Conservation (phyloP, 305 asterid genomes). For the Solanum chacoense region DNA sequence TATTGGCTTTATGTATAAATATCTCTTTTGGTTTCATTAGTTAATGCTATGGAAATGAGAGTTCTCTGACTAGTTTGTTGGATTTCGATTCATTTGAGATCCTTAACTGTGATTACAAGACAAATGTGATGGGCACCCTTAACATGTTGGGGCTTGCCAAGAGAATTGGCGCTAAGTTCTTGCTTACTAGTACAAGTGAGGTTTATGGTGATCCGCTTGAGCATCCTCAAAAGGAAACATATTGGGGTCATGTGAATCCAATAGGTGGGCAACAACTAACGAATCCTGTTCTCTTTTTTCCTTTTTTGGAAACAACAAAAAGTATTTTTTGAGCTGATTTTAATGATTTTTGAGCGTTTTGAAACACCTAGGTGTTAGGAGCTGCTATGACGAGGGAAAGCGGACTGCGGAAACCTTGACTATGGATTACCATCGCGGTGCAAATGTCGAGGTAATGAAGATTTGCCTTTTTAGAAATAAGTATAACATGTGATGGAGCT, state of each 20-base stretch:
- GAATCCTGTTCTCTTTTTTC: not conserved
- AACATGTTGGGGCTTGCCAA: constrained; percentile 97
- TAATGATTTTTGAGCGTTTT: not conserved
- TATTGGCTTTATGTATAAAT: not conserved
- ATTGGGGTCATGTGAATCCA: constrained; percentile 93
- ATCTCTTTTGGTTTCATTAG: not conserved
- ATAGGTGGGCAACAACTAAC: constrained; percentile 34
- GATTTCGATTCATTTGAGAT: constrained; percentile 13
- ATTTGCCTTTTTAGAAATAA: not conserved
- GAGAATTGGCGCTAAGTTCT: constrained; percentile 83
- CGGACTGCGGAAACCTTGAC: constrained; percentile 85
- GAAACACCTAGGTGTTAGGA: constrained; percentile 54
- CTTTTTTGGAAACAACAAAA: not conserved
- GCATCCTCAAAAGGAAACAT: constrained; percentile 91
- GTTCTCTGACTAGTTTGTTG: not conserved
- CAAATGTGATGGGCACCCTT: constrained; percentile 93
- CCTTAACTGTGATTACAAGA: constrained; percentile 64
- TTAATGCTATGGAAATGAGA: not conserved
- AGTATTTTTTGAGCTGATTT: not conserved
- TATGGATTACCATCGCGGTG: constrained; percentile 94
- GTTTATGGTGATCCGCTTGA: constrained; percentile 97
- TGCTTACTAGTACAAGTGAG: constrained; percentile 96
- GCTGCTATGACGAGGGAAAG: constrained; percentile 97
- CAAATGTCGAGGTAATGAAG: constrained; percentile 60
- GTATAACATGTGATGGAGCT: not conserved